Evolutionary conservation across 1,139 yeast genomes (phyloP).

Genomic region (Protomyces arabidopsidicola): DNA sequence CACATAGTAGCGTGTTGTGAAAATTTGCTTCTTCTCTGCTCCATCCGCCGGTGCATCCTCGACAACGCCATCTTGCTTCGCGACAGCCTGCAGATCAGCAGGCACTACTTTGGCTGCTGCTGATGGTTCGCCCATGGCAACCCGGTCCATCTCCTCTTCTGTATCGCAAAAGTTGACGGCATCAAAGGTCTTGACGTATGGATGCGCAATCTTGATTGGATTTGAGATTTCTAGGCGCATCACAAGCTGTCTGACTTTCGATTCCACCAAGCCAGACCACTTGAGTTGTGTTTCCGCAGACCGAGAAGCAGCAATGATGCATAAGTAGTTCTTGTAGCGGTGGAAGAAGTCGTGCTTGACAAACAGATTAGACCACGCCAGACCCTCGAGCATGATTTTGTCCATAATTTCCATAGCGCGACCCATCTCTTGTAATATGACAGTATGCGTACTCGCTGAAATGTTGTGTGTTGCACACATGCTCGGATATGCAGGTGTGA

Average conservation of each 20-base stretch:
- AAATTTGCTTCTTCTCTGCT: constrained; percentile 46
- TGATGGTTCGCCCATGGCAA: constrained; percentile 48
- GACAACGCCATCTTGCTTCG: constrained; percentile 37
- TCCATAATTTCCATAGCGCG: constrained; percentile 70
- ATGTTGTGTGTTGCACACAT: constrained; percentile 99
- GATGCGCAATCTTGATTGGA: constrained; percentile 71
- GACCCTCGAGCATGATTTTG: constrained; percentile 60
- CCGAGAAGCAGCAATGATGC: constrained; percentile 71
- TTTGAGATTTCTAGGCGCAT: constrained; percentile 71
- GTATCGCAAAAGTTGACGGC: constrained; percentile 51
- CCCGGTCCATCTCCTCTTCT: constrained; percentile 52
- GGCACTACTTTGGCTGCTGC: constrained; percentile 53
- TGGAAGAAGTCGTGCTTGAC: constrained; percentile 75
- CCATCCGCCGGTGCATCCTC: constrained; percentile 29
- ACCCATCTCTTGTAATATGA: constrained; percentile 67
- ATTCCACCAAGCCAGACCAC: constrained; percentile 91
- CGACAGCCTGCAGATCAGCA: constrained; percentile 39
- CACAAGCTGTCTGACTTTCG: constrained; percentile 74
- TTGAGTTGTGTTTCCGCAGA: constrained; percentile 77
- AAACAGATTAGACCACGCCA: constrained; percentile 70
- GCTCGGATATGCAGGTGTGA: constrained; percentile 97
- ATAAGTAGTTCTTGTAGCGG: constrained; percentile 77
- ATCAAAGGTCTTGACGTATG: constrained; percentile 74
- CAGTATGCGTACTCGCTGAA: constrained; percentile 75
- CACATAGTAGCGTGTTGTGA: constrained; percentile 70